Percentiles rank a stretch among this genome's conserved stretches.
These are phyloP conservation scores for Capsicum pubescens DNA, from an alignment of 257 asterid species.

Conservation along the genomic window DNA sequence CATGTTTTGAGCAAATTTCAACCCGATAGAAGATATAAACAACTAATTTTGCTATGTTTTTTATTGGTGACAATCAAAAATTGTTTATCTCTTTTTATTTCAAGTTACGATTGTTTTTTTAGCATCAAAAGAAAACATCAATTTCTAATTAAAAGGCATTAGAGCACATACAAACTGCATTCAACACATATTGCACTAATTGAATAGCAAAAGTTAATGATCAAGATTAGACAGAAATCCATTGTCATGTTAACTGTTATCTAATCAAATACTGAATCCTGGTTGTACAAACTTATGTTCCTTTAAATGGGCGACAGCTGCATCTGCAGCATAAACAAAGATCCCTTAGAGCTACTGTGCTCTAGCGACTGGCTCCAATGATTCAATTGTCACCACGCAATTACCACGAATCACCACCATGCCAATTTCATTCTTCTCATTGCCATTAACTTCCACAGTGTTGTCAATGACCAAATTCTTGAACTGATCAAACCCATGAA, in stretches of 20 bases:
- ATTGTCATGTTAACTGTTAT: not conserved
- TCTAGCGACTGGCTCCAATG: conserved; percentile 74
- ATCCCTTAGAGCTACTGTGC: not conserved
- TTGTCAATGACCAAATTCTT: conserved; percentile 74
- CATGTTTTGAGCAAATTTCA: no score
- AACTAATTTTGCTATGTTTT: no score
- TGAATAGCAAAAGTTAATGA: not conserved
- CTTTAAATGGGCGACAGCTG: not conserved
- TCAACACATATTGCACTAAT: not conserved
- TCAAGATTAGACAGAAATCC: not conserved
- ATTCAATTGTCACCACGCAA: conserved; percentile 90
- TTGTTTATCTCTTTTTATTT: no score
- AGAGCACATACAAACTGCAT: not conserved
- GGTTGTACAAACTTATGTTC: not conserved
- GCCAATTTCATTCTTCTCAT: conserved; percentile 57
- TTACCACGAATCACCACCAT: conserved; percentile 56
- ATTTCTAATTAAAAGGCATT: not conserved
- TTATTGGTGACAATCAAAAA: no score
- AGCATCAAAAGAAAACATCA: not conserved
- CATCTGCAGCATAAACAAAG: not conserved
- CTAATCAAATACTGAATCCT: not conserved
- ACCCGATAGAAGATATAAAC: no score
- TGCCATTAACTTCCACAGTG: conserved; percentile 47
- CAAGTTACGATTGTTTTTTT: no score
- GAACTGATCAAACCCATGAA: conserved; percentile 87